phyloP scores from a whole-genome alignment of 306 rosid species.

The Inga leiocalycina region DNA sequence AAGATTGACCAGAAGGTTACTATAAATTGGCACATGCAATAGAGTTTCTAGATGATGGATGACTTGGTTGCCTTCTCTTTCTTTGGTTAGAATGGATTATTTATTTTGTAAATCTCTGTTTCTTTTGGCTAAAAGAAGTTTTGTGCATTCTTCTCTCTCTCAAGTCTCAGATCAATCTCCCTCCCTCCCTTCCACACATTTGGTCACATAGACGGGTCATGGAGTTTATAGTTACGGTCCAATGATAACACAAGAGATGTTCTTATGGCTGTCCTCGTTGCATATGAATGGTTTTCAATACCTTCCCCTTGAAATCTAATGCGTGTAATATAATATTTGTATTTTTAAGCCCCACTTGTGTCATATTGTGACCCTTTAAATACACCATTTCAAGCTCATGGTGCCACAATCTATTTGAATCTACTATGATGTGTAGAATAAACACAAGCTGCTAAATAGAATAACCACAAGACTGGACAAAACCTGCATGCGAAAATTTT shows the following conservation, averaged over 20 bases:
- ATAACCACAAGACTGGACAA: background rate
- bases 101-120: slow-evolving; percentile 26
- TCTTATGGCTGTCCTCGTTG: background rate
- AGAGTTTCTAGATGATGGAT: slow-evolving; percentile 31
- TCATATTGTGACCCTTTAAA: background rate
- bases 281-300: background rate
- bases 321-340: no score
- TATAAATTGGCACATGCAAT: slow-evolving; percentile 23
- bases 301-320: background rate
- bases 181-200: background rate
- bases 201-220: background rate
- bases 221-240: background rate
- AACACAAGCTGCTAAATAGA: background rate
- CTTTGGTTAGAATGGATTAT: slow-evolving; percentile 4
- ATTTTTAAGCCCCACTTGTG: background rate
- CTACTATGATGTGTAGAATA: background rate
- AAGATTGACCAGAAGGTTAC: slow-evolving; percentile 19
- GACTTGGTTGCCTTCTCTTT: slow-evolving; percentile 10
- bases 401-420: background rate
- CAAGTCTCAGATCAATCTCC: slow-evolving; percentile 1
- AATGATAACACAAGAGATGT: background rate
- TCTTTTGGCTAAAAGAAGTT: slow-evolving; percentile 24
- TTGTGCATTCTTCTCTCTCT: slow-evolving; percentile 8
- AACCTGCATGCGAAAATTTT: background rate
- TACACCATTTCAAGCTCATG: background rate